phyloP scores from a whole-genome alignment of 306 rosid genomes.

The Fragaria nilgerrensis region DNA sequence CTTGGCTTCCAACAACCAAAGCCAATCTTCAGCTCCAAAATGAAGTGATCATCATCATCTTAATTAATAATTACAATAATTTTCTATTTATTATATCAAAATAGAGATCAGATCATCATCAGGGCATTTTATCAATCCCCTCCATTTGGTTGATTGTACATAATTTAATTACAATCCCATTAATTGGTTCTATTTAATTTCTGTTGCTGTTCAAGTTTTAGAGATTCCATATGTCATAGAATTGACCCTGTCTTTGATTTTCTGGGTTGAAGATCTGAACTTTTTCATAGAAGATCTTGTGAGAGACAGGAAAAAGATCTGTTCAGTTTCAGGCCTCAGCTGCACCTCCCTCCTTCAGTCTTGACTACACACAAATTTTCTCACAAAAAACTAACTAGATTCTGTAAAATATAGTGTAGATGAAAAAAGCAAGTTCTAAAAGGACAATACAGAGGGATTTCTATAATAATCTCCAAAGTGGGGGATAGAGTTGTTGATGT shows the following conservation, averaged over 20 bases:
- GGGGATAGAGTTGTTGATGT: constrained; percentile 9
- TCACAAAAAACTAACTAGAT: background rate
- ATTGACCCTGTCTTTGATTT: constrained; percentile 2
- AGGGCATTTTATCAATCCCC: constrained; percentile 19
- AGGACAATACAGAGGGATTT: background rate
- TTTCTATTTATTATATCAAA: background rate
- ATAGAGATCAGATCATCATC: constrained; percentile 5
- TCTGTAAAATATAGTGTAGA: background rate
- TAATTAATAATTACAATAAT: constrained; percentile 3
- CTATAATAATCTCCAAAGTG: background rate
- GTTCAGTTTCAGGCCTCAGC: constrained; percentile 5
- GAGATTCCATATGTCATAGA: background rate
- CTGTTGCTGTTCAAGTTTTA: background rate
- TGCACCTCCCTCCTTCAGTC: background rate
- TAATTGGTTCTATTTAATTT: constrained; percentile 3
- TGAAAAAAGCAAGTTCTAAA: background rate
- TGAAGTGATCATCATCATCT: constrained; percentile 10
- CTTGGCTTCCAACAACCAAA: constrained; percentile 38
- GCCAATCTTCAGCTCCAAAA: constrained; percentile 29
- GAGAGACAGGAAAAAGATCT: background rate
- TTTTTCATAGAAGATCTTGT: background rate
- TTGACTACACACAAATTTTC: background rate
- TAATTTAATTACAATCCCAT: constrained; percentile 28
- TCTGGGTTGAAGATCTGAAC: background rate
- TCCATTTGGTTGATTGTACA: constrained; percentile 29